Evolutionary conservation across 495 filamentous ascomycete species (phyloP).

Genomic region (Xylaria scruposa): DNA sequence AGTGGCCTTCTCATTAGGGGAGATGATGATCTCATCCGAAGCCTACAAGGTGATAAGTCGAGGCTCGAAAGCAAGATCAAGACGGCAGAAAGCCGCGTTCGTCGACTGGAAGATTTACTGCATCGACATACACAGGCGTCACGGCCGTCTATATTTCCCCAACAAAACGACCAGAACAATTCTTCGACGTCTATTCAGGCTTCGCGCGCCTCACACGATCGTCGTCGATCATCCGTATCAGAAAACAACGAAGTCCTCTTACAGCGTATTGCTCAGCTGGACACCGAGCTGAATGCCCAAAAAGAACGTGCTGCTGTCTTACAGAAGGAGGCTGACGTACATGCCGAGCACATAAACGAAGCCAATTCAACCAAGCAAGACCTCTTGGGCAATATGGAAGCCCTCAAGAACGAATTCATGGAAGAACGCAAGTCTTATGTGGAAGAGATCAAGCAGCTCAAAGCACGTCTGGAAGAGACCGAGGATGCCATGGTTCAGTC

Average conservation of each 20-base stretch:
- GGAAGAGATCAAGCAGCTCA: constrained; percentile 74
- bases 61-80: constrained; percentile 82
- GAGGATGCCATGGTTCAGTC: constrained; percentile 90
- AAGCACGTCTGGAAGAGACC: constrained; percentile 78
- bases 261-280: constrained; percentile 74
- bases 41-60: constrained; percentile 76
- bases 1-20: constrained; percentile 81
- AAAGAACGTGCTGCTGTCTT: constrained; percentile 56
- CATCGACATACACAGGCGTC: constrained; percentile 81
- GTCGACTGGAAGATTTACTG: constrained; percentile 90
- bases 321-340: constrained; percentile 67
- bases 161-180: constrained; percentile 54
- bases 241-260: constrained; percentile 48
- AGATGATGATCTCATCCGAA: constrained; percentile 76
- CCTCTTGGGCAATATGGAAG: constrained; percentile 91
- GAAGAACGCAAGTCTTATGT: constrained; percentile 83
- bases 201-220: constrained; percentile 44
- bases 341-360: constrained; percentile 72
- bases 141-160: constrained; percentile 68
- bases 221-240: constrained; percentile 41
- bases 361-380: constrained; percentile 91
- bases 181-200: constrained; percentile 52
- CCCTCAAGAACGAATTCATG: constrained; percentile 85
- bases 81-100: constrained; percentile 87
- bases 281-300: constrained; percentile 73